Conservation (phyloP, 805 yeast species). For the Ogataea pilisensis region DNA sequence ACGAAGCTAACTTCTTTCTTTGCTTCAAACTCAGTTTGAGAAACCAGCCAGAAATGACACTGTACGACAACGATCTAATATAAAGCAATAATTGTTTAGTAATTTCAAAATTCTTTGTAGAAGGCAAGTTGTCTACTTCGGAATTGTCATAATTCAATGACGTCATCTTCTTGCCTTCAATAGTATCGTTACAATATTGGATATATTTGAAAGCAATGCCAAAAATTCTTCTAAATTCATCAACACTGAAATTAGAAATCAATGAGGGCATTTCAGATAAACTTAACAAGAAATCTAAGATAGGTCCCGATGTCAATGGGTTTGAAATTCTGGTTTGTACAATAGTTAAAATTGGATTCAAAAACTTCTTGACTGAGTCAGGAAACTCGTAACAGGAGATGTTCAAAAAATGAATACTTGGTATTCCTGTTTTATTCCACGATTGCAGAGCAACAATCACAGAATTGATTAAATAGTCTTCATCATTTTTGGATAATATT, state of each 20-base stretch:
- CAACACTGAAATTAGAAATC: constrained; percentile 67
- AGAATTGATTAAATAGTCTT: constrained; percentile 60
- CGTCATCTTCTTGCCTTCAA: constrained; percentile 15
- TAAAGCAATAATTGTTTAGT: constrained; percentile 56
- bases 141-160: constrained; percentile 42
- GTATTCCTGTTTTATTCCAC: constrained; percentile 76
- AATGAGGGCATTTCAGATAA: constrained; percentile 62
- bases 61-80: constrained; percentile 58
- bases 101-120: constrained; percentile 42
- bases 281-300: constrained; percentile 68
- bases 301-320: constrained; percentile 64
- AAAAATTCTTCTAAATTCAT: constrained; percentile 75
- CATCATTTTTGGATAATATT: constrained; percentile 49
- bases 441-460: constrained; percentile 59
- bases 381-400: constrained; percentile 83
- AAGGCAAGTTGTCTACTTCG: constrained; percentile 49
- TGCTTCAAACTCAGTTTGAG: constrained; percentile 56
- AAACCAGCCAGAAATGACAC: constrained; percentile 69
- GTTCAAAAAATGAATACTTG: constrained; percentile 71
- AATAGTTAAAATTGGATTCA: constrained; percentile 65
- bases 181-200: constrained; percentile 57
- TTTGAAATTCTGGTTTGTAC: constrained; percentile 73
- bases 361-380: constrained; percentile 59
- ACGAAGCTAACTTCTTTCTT: constrained; percentile 57
- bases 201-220: constrained; percentile 80